Conservation (phyloP, 768 basidiomycete genomes). For the Dentipellis fragilis region DNA sequence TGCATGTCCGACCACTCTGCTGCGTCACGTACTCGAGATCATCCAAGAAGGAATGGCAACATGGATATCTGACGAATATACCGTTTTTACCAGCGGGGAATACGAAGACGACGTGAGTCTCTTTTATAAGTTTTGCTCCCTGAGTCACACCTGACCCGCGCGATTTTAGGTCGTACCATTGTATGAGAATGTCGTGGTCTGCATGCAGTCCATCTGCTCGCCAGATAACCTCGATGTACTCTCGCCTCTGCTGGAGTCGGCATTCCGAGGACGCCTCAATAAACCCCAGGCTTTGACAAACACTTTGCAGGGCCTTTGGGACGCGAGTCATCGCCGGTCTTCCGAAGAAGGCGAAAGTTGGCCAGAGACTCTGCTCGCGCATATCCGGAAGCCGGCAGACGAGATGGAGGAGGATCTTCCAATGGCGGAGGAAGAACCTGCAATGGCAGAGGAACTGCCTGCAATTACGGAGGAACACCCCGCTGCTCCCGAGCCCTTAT, state of each 20-base stretch:
- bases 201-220: conserved; percentile 38
- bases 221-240: conserved; percentile 34
- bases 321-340: conserved; percentile 30
- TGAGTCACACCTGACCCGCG: background rate
- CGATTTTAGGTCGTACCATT: conserved; percentile 47
- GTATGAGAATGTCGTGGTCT: conserved; percentile 49
- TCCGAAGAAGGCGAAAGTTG: conserved; percentile 40
- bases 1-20: conserved; percentile 39
- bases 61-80: conserved; percentile 58
- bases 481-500: too few species aligned
- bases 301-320: conserved; percentile 59
- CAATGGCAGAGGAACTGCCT: too few species aligned
- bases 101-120: conserved; percentile 47
- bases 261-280: conserved; percentile 41
- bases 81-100: conserved; percentile 40
- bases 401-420: too few species aligned
- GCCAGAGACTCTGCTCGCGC: conserved; percentile 33
- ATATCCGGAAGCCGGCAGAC: too few species aligned
- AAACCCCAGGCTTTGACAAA: conserved; percentile 35
- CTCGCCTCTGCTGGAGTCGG: conserved; percentile 43
- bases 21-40: conserved; percentile 33
- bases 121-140: background rate
- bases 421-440: too few species aligned
- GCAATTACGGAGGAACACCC: too few species aligned
- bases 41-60: conserved; percentile 43